Conservation (phyloP, 768 basidiomycete genomes). For the Hydnum rufescens region DNA sequence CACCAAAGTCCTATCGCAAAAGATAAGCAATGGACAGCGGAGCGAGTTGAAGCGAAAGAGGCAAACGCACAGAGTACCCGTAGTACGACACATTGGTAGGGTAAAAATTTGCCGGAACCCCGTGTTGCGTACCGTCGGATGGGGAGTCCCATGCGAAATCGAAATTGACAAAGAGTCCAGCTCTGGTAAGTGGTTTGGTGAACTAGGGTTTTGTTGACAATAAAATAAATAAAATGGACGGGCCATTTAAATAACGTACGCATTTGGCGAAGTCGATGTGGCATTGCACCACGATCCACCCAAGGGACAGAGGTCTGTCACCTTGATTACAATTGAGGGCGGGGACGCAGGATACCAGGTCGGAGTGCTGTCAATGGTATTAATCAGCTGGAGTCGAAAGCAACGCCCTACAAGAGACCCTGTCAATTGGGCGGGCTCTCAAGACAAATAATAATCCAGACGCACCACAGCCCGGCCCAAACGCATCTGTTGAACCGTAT, state of each 20-base stretch:
- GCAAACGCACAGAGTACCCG: conserved; percentile 18
- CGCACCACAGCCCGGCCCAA: not conserved
- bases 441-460: too few relatives aligned
- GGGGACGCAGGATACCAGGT: conserved; percentile 36
- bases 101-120: conserved; percentile 54
- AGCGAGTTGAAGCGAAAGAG: not conserved
- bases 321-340: conserved; percentile 28
- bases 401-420: conserved; percentile 31
- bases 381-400: conserved; percentile 56
- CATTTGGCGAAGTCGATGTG: conserved; percentile 37
- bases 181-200: conserved; percentile 22
- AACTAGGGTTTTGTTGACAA: not conserved
- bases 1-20: conserved; percentile 46
- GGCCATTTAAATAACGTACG: conserved; percentile 26
- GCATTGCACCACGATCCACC: conserved; percentile 54
- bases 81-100: conserved; percentile 49
- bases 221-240: not conserved
- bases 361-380: conserved; percentile 44
- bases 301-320: conserved; percentile 63
- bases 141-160: conserved; percentile 61
- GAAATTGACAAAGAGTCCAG: conserved; percentile 54
- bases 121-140: conserved; percentile 10
- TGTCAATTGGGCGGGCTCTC: not conserved
- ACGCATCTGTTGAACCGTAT: conserved; percentile 39
- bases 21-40: not conserved